phyloP scores from a whole-genome alignment of 73 alveolate genomes.

The Durusdinium trenchii region DNA sequence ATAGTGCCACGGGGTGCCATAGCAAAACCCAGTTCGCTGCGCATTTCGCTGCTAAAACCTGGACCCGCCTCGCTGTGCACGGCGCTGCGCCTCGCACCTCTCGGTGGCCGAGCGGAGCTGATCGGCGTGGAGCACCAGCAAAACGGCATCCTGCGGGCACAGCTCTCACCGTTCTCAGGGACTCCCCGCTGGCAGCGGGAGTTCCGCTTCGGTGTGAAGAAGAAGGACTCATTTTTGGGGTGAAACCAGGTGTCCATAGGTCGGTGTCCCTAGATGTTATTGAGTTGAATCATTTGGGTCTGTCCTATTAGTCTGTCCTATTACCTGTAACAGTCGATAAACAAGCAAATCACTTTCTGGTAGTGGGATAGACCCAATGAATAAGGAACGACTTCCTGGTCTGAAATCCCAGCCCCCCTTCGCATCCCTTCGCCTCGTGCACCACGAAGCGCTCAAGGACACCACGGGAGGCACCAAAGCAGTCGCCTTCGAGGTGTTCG shows the following conservation, averaged over 20 bases:
- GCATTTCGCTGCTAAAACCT: background rate
- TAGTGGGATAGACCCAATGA: background rate
- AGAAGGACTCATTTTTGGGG: no score
- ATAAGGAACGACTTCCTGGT: no score
- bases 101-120: background rate
- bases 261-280: background rate
- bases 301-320: background rate
- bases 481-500: conserved; percentile 69
- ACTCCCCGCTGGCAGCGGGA: background rate
- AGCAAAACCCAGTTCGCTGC: background rate
- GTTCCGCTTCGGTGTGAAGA: no score
- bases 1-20: background rate
- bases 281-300: background rate
- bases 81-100: conserved; percentile 58
- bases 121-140: conserved; percentile 7
- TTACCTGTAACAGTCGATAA: background rate
- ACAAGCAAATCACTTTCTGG: background rate
- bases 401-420: background rate
- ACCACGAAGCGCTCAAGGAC: background rate
- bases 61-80: conserved; percentile 45
- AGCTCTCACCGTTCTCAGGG: background rate
- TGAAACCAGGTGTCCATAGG: background rate
- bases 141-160: conserved; percentile 30
- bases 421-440: conserved; percentile 2
- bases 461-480: conserved; percentile 40